These are phyloP conservation scores for Hyaloperonospora brassicae DNA, from an alignment of 352 stramenopile genomes.

Conservation along the genomic window DNA sequence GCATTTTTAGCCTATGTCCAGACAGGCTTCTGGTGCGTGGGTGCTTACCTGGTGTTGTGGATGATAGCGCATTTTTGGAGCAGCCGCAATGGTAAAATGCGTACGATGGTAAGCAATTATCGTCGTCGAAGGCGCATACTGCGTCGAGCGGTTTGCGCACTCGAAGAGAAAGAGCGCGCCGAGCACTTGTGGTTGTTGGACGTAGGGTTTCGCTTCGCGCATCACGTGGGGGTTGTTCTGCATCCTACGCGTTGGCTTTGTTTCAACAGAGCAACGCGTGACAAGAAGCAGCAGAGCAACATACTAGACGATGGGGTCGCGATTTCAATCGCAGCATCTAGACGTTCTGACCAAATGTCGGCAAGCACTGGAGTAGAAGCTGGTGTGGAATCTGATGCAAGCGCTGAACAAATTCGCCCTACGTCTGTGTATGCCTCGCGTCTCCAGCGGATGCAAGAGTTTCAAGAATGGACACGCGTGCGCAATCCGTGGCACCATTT, in stretches of 20 bases:
- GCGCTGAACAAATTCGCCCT: slow-evolving; percentile 7
- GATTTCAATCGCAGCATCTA: slow-evolving; percentile 21
- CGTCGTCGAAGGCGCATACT: slow-evolving; percentile 49
- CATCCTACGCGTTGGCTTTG: slow-evolving; percentile 36
- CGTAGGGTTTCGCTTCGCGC: slow-evolving; percentile 65
- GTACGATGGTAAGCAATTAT: slow-evolving; percentile 67
- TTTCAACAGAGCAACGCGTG: slow-evolving; percentile 14
- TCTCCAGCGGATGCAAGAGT: slow-evolving; percentile 37
- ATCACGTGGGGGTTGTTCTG: slow-evolving; percentile 41
- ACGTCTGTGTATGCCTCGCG: slow-evolving; percentile 18
- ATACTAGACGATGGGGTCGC: slow-evolving; percentile 18
- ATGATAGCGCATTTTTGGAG: slow-evolving; percentile 75
- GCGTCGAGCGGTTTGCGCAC: slow-evolving; percentile 35
- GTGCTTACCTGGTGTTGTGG: slow-evolving; percentile 57
- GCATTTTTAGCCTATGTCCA: slow-evolving; percentile 66
- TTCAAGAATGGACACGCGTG: slow-evolving; percentile 24
- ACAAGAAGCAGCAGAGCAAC: slow-evolving; percentile 15
- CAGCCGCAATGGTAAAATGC: slow-evolving; percentile 72
- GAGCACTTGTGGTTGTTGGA: slow-evolving; percentile 68
- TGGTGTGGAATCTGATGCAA: no score
- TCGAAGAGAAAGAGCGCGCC: slow-evolving; percentile 55
- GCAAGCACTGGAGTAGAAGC: no score
- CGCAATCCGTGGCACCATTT: slow-evolving; percentile 53
- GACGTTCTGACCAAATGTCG: no score
- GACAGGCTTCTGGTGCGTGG: slow-evolving; percentile 55